These are phyloP conservation scores for Lentithecium fluviatile DNA, from an alignment of 495 filamentous ascomycete genomes.

Conservation along the genomic window DNA sequence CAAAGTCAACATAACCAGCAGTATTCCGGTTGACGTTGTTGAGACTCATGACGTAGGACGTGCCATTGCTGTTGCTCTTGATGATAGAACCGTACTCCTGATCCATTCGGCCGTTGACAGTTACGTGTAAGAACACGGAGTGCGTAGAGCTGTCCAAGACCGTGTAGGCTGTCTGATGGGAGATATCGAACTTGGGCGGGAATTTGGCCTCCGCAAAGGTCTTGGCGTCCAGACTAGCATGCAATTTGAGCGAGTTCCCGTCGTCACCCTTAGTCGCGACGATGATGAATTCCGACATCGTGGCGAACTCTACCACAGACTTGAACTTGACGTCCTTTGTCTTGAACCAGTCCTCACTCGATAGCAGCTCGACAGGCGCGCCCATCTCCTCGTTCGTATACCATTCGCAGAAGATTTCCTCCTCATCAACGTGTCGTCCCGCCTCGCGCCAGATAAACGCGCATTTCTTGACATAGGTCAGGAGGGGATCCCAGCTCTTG, in stretches of 20 bases:
- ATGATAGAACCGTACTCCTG: conserved; percentile 80
- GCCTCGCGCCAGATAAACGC: conserved; percentile 70
- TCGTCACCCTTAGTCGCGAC: conserved; percentile 70
- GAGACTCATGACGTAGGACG: conserved; percentile 82
- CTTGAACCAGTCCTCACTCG: conserved; percentile 73
- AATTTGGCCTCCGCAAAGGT: conserved; percentile 82
- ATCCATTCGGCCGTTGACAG: conserved; percentile 59
- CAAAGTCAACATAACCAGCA: conserved; percentile 84
- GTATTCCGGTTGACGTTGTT: conserved; percentile 73
- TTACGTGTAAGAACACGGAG: conserved; percentile 88
- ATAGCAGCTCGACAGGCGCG: conserved; percentile 65
- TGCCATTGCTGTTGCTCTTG: conserved; percentile 98
- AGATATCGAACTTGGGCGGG: conserved; percentile 74
- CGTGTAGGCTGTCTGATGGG: conserved; percentile 78
- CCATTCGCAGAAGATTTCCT: conserved; percentile 80
- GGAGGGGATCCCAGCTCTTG: conserved; percentile 63
- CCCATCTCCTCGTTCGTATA: conserved; percentile 59
- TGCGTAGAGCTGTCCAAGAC: conserved; percentile 91
- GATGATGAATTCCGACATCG: conserved; percentile 92
- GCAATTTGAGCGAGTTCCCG: conserved; percentile 67
- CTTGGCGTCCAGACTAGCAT: conserved; percentile 77
- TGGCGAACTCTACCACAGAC: conserved; percentile 80
- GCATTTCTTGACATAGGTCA: conserved; percentile 70
- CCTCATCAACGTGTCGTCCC: conserved; percentile 56
- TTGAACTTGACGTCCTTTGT: conserved; percentile 57